These are phyloP conservation scores for Micromonas pusilla DNA, from an alignment of 139 green algal genomes.

Conservation along the genomic window DNA sequence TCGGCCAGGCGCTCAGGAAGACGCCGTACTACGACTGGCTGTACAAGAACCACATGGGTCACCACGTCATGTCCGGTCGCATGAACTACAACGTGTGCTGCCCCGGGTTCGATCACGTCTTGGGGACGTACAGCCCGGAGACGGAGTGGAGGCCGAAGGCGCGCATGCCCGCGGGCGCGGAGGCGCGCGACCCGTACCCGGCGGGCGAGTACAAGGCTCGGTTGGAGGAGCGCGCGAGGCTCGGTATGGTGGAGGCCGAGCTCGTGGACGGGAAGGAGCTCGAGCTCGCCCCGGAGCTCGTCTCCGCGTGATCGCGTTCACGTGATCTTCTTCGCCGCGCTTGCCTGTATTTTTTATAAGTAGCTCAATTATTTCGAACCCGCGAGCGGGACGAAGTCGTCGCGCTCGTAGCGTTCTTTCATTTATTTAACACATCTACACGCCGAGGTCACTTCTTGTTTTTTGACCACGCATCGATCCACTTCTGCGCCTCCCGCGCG, in stretches of 20 bases:
- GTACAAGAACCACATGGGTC: constrained; percentile 34
- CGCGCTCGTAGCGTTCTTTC: too few species aligned
- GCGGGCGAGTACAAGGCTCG: constrained; percentile 25
- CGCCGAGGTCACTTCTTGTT: too few species aligned
- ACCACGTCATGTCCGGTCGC: constrained; percentile 27
- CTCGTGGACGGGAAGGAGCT: not conserved
- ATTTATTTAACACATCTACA: too few species aligned
- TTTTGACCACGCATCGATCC: too few species aligned
- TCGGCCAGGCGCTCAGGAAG: not conserved
- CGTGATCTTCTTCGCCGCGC: too few species aligned
- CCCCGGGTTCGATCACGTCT: constrained; percentile 30
- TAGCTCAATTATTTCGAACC: too few species aligned
- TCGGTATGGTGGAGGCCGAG: not conserved
- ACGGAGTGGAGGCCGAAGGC: constrained; percentile 21
- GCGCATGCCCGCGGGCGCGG: not conserved
- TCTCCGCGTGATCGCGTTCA: constrained; percentile 12
- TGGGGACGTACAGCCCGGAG: constrained; percentile 26
- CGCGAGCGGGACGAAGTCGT: too few species aligned
- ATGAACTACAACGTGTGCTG: constrained; percentile 39
- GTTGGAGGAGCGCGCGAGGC: not conserved
- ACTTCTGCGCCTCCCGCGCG: too few species aligned
- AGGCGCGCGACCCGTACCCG: constrained; percentile 18
- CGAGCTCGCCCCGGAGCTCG: constrained; percentile 2
- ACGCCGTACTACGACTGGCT: constrained; percentile 32
- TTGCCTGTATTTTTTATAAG: not conserved